These are phyloP conservation scores for Nitzschia inconspicua DNA, from an alignment of 108 stramenopile species.

Conservation along the genomic window DNA sequence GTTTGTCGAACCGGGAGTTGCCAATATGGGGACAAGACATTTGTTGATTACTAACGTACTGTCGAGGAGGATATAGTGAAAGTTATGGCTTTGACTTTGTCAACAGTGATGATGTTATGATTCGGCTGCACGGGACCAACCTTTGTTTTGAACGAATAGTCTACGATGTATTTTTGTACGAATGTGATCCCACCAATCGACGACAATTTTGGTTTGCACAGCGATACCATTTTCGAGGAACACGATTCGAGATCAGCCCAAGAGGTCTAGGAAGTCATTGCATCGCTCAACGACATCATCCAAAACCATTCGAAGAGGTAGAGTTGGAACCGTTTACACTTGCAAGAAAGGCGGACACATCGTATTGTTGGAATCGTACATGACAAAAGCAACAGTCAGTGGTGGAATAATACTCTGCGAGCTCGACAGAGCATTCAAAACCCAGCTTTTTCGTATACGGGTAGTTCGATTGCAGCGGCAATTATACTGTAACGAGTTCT, in stretches of 20 bases:
- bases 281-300: constrained; percentile 24
- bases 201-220: neutral
- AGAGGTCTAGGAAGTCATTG: neutral
- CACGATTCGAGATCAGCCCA: neutral
- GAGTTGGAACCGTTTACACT: constrained; percentile 4
- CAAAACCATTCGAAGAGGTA: constrained; percentile 13
- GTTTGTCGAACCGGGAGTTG: constrained; percentile 12
- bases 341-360: constrained; percentile 13
- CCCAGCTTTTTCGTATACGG: too few species aligned
- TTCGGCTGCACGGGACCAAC: constrained; percentile 4
- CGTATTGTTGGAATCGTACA: constrained; percentile 9
- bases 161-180: neutral
- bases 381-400: too few species aligned
- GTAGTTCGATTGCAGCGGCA: too few species aligned
- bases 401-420: too few species aligned
- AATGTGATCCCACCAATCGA: neutral
- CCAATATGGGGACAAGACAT: too few species aligned
- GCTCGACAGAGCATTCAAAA: too few species aligned
- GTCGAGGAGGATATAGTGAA: too few species aligned
- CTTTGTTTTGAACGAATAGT: neutral
- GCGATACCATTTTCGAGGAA: neutral
- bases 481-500: too few species aligned
- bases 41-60: too few species aligned
- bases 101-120: constrained; percentile 4
- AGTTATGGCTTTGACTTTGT: constrained; percentile 9